Evolutionary conservation across 768 basidiomycete species (phyloP).

Genomic region (Kwoniella dejecticola): DNA sequence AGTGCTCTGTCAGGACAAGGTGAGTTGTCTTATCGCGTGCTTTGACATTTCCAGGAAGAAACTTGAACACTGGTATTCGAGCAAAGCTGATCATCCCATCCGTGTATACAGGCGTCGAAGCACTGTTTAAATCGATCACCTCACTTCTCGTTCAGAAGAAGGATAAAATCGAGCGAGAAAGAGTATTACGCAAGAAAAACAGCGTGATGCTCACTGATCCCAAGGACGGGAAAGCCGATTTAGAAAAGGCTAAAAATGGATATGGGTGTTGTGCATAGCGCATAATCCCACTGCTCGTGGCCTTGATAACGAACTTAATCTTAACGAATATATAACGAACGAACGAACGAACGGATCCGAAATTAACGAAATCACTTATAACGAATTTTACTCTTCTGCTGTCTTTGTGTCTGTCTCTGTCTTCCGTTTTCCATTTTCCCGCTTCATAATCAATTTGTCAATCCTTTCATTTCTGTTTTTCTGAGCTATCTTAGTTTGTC

Average conservation of each 20-base stretch:
- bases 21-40: conserved; percentile 20
- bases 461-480: background rate
- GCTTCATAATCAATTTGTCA: too few species aligned
- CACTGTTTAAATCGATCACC: conserved; percentile 44
- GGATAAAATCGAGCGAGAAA: conserved; percentile 48
- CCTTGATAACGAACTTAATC: background rate
- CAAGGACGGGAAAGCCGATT: conserved; percentile 9
- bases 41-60: background rate
- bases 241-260: conserved; percentile 4
- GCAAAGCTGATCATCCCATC: too few species aligned
- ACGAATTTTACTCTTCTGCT: background rate
- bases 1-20: conserved; percentile 47
- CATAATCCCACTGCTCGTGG: too few species aligned
- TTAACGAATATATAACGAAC: conserved; percentile 5
- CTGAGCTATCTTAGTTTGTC: background rate
- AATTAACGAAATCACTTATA: background rate
- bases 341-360: background rate
- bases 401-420: background rate
- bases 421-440: background rate
- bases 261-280: conserved; percentile 27
- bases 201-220: conserved; percentile 49
- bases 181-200: conserved; percentile 35
- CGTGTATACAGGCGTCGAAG: conserved; percentile 52
- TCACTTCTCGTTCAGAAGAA: conserved; percentile 40
- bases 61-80: too few species aligned